Evolutionary conservation across 257 asterid genomes (phyloP), one percentile per base, ranked within the genome.

Genomic region (Ligustrum vulgare): DNA sequence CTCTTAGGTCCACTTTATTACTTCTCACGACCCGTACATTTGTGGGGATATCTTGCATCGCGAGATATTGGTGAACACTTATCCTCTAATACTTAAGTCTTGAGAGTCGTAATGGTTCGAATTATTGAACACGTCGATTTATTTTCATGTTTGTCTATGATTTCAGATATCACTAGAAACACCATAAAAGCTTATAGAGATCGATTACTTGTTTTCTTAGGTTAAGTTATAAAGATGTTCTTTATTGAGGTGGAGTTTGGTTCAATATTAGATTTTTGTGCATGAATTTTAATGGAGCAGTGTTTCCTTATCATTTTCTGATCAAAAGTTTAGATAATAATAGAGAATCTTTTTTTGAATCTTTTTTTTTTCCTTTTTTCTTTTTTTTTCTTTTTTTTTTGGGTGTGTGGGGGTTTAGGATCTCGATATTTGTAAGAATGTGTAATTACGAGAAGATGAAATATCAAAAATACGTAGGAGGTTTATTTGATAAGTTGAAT

Each of bases 131-230:
- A 8, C 7, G 62, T 39, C 22, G 12, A 75, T 75, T 13, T 22
- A 41, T n/a, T 70, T 70, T 20, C 56, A 68, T 56, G 69, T 49
- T 31, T 67, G 28, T 16, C 56, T 49, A 28, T 66, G 81, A 41
- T 77, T 49, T 35, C 71, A 70, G 77, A 58, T 22, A 58, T 22
- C 32, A 22, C 65, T 20, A 58, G 33, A 23, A 58, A 22, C 15
- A 8, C 76, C 1, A 72, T 25, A 45, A 56, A 56, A 58, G 75
- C 70, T 72, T 75, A 74, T 49, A 77, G 56, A 75, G 72, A 75
- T n/a, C n/a, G n/a, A n/a, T 80, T 83, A 78, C 51, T 71, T 78
- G 70, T 77, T 80, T 80, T 75, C 73, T 58, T 58, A 75, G 80
- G 79, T 63, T 64, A 35, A 73, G 80, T 41, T 82, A 35, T 47